A percentile compares a stretch with the other conserved stretches of the same genome.
Conservation (phyloP, 1,284 basidiomycete species). For the Rhodotorula sp. region DNA sequence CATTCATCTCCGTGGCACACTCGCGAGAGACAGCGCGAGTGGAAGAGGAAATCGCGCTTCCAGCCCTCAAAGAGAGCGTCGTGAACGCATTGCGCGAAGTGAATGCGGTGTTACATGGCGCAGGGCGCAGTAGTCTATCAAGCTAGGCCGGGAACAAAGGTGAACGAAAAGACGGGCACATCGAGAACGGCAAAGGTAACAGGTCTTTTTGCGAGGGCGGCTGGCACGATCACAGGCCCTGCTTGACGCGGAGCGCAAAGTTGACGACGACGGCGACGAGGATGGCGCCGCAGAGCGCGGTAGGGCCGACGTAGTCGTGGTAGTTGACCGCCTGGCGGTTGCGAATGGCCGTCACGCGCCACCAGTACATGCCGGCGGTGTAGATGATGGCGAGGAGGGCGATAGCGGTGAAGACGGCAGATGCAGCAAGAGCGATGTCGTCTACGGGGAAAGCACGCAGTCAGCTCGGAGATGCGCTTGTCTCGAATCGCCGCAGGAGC, state of each 20-base stretch:
- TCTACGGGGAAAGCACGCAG: constrained; percentile 20
- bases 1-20: too few relatives aligned
- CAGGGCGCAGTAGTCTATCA: too few relatives aligned
- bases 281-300: constrained; percentile 69
- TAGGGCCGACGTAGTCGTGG: constrained; percentile 80
- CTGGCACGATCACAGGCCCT: constrained; percentile 40
- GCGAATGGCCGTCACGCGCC: constrained; percentile 71
- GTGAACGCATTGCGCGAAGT: too few relatives aligned
- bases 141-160: too few relatives aligned
- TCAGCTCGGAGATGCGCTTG: constrained; percentile 3
- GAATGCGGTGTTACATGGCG: too few relatives aligned
- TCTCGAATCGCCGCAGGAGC: background rate
- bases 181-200: too few relatives aligned
- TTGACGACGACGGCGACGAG: constrained; percentile 74
- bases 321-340: constrained; percentile 72
- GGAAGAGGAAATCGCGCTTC: too few relatives aligned
- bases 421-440: constrained; percentile 54
- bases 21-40: too few relatives aligned
- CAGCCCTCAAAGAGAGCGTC: too few relatives aligned
- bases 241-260: constrained; percentile 57
- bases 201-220: too few relatives aligned
- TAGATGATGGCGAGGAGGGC: constrained; percentile 90
- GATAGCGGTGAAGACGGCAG: constrained; percentile 81
- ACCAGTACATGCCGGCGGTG: constrained; percentile 82
- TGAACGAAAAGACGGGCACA: too few relatives aligned